phyloP scores from a whole-genome alignment of 768 basidiomycete species.

The Lentinula guzmanii region DNA sequence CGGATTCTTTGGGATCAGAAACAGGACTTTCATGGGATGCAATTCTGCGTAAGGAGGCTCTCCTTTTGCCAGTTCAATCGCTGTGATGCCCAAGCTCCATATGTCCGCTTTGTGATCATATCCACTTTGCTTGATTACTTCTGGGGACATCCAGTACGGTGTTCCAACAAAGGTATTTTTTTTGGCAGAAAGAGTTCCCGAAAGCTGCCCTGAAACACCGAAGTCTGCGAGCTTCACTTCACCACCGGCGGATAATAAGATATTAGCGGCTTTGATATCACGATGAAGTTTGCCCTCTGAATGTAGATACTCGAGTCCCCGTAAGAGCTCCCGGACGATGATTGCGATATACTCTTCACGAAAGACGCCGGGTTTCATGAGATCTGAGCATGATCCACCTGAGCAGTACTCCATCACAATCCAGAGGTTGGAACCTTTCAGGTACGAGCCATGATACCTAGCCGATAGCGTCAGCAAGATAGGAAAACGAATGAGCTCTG shows the following conservation, averaged over 20 bases:
- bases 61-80: slow-evolving; percentile 95
- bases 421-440: slow-evolving; percentile 96
- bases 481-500: not conserved
- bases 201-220: slow-evolving; percentile 96
- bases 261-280: slow-evolving; percentile 99
- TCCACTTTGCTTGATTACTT: slow-evolving; percentile 98
- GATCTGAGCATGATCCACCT: slow-evolving; percentile 95
- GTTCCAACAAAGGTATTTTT: slow-evolving; percentile 99
- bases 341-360: slow-evolving; percentile 99
- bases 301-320: slow-evolving; percentile 93
- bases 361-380: slow-evolving; percentile 99
- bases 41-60: slow-evolving; percentile 98
- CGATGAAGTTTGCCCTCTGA: slow-evolving; percentile 94
- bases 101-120: slow-evolving; percentile 99
- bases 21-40: slow-evolving; percentile 98
- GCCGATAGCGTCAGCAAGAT: slow-evolving; percentile 4
- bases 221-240: slow-evolving; percentile 99
- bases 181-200: slow-evolving; percentile 86
- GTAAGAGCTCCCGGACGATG: slow-evolving; percentile 85
- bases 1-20: slow-evolving; percentile 96
- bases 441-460: slow-evolving; percentile 92
- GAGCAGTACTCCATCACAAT: slow-evolving; percentile 99
- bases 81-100: slow-evolving; percentile 96
- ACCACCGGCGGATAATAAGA: slow-evolving; percentile 84
- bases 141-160: slow-evolving; percentile 99